phyloP scores from a whole-genome alignment of 2,329 filamentous ascomycete species.

The Leptographium radiaticola region DNA sequence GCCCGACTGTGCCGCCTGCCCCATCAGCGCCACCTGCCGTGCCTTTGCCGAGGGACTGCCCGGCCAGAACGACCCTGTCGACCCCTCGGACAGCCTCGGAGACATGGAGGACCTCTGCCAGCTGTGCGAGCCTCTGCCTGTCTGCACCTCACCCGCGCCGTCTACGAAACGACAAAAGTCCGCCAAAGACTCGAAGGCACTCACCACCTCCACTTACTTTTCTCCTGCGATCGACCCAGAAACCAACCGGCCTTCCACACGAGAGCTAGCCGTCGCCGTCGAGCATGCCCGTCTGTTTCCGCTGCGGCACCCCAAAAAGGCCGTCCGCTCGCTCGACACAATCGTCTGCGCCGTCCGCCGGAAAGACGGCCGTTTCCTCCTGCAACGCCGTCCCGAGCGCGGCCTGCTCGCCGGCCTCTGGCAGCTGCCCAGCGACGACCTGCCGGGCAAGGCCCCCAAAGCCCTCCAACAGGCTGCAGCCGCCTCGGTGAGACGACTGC shows the following conservation, averaged over 20 bases:
- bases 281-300: conserved; percentile 38
- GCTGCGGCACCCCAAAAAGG: conserved; percentile 36
- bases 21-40: conserved; percentile 36
- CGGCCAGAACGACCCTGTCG: conserved; percentile 14
- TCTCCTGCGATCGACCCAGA: conserved; percentile 10
- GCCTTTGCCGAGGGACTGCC: conserved; percentile 34
- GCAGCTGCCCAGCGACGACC: conserved; percentile 37
- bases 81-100: too few species aligned
- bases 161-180: too few species aligned
- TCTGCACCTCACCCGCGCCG: too few species aligned
- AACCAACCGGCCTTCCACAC: neutral
- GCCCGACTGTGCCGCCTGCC: conserved; percentile 40
- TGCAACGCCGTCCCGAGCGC: conserved; percentile 37
- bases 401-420: conserved; percentile 42
- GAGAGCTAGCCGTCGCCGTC: conserved; percentile 18
- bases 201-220: neutral
- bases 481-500: neutral
- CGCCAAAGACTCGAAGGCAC: too few species aligned
- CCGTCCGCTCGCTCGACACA: conserved; percentile 36
- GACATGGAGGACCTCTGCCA: neutral
- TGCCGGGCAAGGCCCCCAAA: neutral
- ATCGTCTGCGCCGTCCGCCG: conserved; percentile 38
- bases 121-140: conserved; percentile 20
- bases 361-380: conserved; percentile 30
- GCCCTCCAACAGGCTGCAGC: conserved; percentile 2